These are phyloP conservation scores for Pythium dissotocum DNA, from an alignment of 352 stramenopile species.

Conservation along the genomic window DNA sequence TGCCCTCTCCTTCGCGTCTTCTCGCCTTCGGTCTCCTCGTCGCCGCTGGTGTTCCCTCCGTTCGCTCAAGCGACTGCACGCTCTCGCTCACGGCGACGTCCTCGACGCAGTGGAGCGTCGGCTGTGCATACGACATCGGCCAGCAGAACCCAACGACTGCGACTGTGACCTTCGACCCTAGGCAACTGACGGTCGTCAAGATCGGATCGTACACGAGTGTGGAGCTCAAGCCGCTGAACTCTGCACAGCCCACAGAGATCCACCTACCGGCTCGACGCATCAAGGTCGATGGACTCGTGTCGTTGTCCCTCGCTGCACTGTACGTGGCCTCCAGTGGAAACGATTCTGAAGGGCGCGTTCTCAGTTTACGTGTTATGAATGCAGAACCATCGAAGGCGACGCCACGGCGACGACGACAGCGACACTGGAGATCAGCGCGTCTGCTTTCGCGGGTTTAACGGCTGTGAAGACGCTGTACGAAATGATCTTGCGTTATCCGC, in stretches of 20 bases:
- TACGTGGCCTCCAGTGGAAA: not conserved
- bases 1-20: not conserved
- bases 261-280: not conserved
- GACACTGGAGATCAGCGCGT: not conserved
- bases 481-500: no score
- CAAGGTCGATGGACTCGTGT: conserved; percentile 1
- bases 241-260: not conserved
- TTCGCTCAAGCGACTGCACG: not conserved
- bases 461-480: not conserved
- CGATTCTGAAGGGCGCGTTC: no score
- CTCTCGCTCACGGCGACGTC: not conserved
- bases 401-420: not conserved
- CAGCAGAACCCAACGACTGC: not conserved
- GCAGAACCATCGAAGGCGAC: not conserved
- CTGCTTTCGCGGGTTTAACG: not conserved
- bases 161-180: not conserved
- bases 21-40: not conserved
- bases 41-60: not conserved
- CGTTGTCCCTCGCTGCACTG: not conserved
- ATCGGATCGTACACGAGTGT: not conserved
- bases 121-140: not conserved
- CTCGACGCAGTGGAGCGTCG: not conserved
- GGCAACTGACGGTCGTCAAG: not conserved
- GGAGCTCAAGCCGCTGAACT: not conserved
- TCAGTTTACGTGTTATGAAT: not conserved